Base-by-base conservation (phyloP, 805 yeast species). In the Blastobotrys attinorum region DNA sequence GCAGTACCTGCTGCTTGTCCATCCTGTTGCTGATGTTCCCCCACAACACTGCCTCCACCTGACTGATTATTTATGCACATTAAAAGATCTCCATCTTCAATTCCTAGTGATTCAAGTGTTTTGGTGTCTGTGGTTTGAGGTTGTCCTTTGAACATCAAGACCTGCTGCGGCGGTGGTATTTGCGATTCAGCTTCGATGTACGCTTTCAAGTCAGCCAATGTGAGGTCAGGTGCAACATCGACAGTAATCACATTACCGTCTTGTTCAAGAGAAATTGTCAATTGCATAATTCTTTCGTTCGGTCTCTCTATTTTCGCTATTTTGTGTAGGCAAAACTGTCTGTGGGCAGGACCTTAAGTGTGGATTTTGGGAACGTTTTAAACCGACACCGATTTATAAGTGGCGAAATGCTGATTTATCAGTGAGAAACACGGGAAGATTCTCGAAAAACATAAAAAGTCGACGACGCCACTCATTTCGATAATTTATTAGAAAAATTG, bases 141-240 rank as follows among this genome's bases (percentile, higher is more conserved):
- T 21, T 64, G 63, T 13, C 73, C 72, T 48, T 79, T 71, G 52
- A 66, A 67, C 18, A 66, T 57, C 38, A 86, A 53, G n/a, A 66
- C 60, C 55, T 81, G 83, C 13, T 63, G 53, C 0, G 58, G 53
- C 3, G 72, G 63, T 8, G 67, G 64, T 40, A 81, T 71, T 11
- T 67, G 71, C 6, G 87, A 72, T 55, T 86, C 95, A 1, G 81
- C 77, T 47, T 80, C 81, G 7, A 88, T 57, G 50, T 81, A 77
- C 0, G 90, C 94, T 47, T 75, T 71, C 51, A 89, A 72, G 58
- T 88, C 96, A 11, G 60, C 67, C 7, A 87, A 58, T 0, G 77
- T 59, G 68, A 87, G 72, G 11, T 80, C 82, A 1, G 66, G 74
- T 3, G 85, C 73, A 3, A 86, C 72, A 42, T 87, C 95, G 1